Percentiles rank a stretch among this genome's conserved stretches.
phyloP scores from a whole-genome alignment of 2,329 filamentous ascomycete species.

The Apiospora pterosperma region DNA sequence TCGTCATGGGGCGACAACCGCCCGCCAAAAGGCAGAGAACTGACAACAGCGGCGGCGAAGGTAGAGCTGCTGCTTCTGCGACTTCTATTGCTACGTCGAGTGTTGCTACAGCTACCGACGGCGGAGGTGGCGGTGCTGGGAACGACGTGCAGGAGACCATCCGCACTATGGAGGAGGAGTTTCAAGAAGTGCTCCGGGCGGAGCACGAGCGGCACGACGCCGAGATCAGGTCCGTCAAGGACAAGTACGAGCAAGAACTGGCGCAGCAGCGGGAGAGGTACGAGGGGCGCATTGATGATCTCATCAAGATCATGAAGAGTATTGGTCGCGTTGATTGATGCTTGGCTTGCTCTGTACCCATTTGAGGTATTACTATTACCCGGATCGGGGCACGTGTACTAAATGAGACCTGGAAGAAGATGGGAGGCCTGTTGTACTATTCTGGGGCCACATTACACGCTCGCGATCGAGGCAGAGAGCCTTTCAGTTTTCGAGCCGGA shows the following conservation, averaged over 20 bases:
- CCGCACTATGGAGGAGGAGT: slow-evolving; percentile 13
- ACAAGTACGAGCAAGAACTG: slow-evolving; percentile 10
- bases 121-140: not conserved
- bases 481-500: not conserved
- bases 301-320: slow-evolving; percentile 12
- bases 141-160: slow-evolving; percentile 5
- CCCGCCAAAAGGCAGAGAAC: not conserved
- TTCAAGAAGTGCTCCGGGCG: slow-evolving; percentile 10
- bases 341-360: not conserved
- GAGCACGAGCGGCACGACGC: slow-evolving; percentile 9
- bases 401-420: not conserved
- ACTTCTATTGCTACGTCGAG: not conserved
- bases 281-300: slow-evolving; percentile 11
- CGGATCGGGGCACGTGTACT: not conserved
- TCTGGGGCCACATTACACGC: not conserved
- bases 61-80: not conserved
- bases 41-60: not conserved
- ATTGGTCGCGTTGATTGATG: not conserved
- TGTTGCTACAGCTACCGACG: not conserved
- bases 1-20: not conserved
- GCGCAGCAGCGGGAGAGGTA: slow-evolving; percentile 10
- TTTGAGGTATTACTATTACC: not conserved
- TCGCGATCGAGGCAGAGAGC: not conserved
- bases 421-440: not conserved
- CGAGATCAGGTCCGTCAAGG: slow-evolving; percentile 7